Conservation (phyloP, 2,329 filamentous ascomycete genomes). For the Epichloe aotearoae region DNA sequence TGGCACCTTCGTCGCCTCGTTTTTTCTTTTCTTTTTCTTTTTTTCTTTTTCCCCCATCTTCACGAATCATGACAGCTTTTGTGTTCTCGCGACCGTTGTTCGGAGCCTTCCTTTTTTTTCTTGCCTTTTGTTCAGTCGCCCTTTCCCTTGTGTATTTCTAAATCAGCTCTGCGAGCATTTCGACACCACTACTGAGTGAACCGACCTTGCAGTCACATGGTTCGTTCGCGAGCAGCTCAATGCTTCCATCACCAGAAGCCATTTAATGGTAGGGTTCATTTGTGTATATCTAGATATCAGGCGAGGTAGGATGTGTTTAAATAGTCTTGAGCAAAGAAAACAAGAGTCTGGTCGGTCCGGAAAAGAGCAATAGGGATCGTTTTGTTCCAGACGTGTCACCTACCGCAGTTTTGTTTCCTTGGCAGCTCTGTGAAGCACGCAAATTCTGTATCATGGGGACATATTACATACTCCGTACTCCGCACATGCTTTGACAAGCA, state of each 20-base stretch:
- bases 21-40: not conserved
- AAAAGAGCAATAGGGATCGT: not conserved
- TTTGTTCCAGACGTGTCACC: not conserved
- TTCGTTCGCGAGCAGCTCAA: not conserved
- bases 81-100: not conserved
- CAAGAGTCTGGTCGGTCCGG: not conserved
- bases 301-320: not conserved
- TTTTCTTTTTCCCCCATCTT: not conserved
- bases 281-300: conserved; percentile 1
- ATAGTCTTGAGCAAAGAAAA: not conserved
- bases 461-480: not conserved
- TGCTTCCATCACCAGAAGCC: not conserved
- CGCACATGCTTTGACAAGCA: no score
- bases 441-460: not conserved
- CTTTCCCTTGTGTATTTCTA: no score
- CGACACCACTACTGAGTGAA: not conserved
- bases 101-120: not conserved
- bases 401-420: not conserved
- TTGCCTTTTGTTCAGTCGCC: not conserved
- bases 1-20: not conserved
- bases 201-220: not conserved
- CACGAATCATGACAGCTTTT: no score
- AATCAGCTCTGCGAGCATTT: not conserved
- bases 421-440: not conserved
- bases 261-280: not conserved